Evolutionary conservation across 2,329 filamentous ascomycete species (phyloP).

Genomic region (Chrysoporthe cubensis): DNA sequence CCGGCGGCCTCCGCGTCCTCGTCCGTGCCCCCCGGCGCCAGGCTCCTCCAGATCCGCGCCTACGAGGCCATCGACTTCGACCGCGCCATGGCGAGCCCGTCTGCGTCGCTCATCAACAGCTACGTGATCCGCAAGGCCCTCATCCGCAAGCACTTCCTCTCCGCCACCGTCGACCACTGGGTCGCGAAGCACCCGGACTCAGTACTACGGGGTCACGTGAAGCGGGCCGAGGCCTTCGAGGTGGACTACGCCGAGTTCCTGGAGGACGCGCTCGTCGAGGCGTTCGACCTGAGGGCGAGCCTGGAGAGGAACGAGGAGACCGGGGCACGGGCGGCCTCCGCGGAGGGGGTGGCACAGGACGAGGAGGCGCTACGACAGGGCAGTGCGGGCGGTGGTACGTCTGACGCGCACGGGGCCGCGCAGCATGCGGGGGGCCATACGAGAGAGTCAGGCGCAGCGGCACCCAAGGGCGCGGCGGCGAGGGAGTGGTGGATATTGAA

Average conservation of each 20-base stretch:
- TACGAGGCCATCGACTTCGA: slow-evolving; percentile 92
- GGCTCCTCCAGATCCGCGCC: slow-evolving; percentile 76
- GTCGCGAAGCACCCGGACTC: slow-evolving; percentile 79
- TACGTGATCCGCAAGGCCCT: slow-evolving; percentile 96
- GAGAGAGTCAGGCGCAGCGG: slow-evolving; percentile 8
- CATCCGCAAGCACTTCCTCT: slow-evolving; percentile 94
- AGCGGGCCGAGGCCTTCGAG: slow-evolving; percentile 83
- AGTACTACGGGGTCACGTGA: slow-evolving; percentile 70
- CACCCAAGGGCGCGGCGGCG: slow-evolving; percentile 31
- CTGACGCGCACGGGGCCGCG: neutral
- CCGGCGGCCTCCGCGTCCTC: slow-evolving; percentile 39
- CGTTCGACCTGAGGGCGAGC: slow-evolving; percentile 82
- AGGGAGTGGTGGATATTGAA: slow-evolving; percentile 98
- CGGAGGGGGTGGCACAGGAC: no score
- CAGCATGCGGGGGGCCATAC: slow-evolving; percentile 31
- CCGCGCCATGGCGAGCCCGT: slow-evolving; percentile 64
- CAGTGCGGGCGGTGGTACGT: slow-evolving; percentile 18
- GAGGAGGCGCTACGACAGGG: neutral
- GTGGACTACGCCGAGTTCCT: slow-evolving; percentile 96
- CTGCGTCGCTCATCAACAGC: slow-evolving; percentile 75
- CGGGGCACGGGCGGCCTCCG: slow-evolving; percentile 7
- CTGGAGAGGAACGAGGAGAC: slow-evolving; percentile 67
- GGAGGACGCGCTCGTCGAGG: slow-evolving; percentile 89
- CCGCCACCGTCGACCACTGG: slow-evolving; percentile 83
- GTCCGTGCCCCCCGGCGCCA: slow-evolving; percentile 42